Evolutionary conservation across 2,329 filamentous ascomycete genomes (phyloP), one percentile per base, ranked within the genome.

Genomic region (Colletotrichum sp.): DNA sequence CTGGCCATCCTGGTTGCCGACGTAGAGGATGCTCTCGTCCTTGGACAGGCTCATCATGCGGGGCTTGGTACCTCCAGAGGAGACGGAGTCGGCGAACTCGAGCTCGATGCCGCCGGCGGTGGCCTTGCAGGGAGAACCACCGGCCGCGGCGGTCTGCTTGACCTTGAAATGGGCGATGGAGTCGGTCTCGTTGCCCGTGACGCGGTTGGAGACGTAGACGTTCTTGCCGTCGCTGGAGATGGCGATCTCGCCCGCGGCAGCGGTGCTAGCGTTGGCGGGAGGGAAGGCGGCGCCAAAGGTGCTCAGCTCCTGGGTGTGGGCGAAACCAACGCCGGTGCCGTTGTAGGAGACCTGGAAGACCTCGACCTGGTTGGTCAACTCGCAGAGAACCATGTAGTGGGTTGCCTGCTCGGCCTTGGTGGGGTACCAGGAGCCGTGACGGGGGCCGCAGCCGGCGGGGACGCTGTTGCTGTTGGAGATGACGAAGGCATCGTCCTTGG

Each of bases 121-220:
- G 16, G 80, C 74, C 64, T 79, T 76, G 68, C 81, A 79, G 16
- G 43, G 71, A 13, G 77, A 77, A 55, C 76, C 79, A 34, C 73
- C 79, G 36, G 76, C 67, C 34, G 75, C 77, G 28, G 28, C 55
- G 10, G 65, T 55, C 60, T 80, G 71, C 65, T 82, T 80, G 57
- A 86, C 77, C 78, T 81, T 81, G 80, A 90, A 89, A 80, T 87
- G 86, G 7, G 87, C 84, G 79, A 90, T 86, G 78, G 82, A 87
- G 82, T 90, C 89, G 10, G 85, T 86, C 5, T 77, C 78, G 43
- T 85, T 84, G 69, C 87, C 88, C 2, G 84, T 87, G 30, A 89
- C 77, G 6, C 89, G 87, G 84, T 90, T 90, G 48, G 88, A 88
- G 68, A 90, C 84, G 81, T 90, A 90, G 21, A 90, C 78, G 81